Conservation (phyloP, 1,284 basidiomycete species). For the Omphalotus olearius region DNA sequence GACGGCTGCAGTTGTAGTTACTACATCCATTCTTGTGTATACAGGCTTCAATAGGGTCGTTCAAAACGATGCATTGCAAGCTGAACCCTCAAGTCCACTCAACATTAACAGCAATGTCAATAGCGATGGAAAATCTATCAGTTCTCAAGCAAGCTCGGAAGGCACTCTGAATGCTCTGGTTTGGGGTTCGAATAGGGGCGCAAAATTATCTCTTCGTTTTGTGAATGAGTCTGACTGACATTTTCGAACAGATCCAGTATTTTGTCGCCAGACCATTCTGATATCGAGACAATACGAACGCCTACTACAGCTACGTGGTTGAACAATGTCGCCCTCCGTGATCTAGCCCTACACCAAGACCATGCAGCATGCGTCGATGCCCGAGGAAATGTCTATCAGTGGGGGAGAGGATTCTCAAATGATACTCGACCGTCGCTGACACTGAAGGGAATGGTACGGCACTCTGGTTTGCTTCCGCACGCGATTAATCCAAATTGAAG, state of each 20-base stretch:
- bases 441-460: slow-evolving; percentile 69
- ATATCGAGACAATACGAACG: slow-evolving; percentile 36
- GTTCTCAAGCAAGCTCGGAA: slow-evolving; percentile 7
- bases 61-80: slow-evolving; percentile 8
- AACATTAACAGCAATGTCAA: not conserved
- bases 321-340: slow-evolving; percentile 65
- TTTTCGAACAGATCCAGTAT: slow-evolving; percentile 35
- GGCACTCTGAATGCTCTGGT: slow-evolving; percentile 37
- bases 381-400: slow-evolving; percentile 85
- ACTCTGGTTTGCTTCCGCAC: not conserved
- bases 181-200: slow-evolving; percentile 58
- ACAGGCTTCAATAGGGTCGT: slow-evolving; percentile 7
- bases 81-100: not conserved
- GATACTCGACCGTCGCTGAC: slow-evolving; percentile 40
- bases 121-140: not conserved
- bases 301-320: slow-evolving; percentile 54
- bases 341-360: slow-evolving; percentile 68
- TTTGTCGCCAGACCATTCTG: slow-evolving; percentile 34
- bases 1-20: slow-evolving; percentile 1
- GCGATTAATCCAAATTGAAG: slow-evolving; percentile 31
- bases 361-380: slow-evolving; percentile 86
- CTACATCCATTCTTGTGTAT: slow-evolving; percentile 5
- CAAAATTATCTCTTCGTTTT: not conserved
- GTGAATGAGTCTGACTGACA: not conserved
- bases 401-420: slow-evolving; percentile 50